A percentile compares a stretch with the other conserved stretches of the same genome.
Evolutionary conservation across 495 filamentous ascomycete species (phyloP).

Genomic region (Penicillium crystallinum): DNA sequence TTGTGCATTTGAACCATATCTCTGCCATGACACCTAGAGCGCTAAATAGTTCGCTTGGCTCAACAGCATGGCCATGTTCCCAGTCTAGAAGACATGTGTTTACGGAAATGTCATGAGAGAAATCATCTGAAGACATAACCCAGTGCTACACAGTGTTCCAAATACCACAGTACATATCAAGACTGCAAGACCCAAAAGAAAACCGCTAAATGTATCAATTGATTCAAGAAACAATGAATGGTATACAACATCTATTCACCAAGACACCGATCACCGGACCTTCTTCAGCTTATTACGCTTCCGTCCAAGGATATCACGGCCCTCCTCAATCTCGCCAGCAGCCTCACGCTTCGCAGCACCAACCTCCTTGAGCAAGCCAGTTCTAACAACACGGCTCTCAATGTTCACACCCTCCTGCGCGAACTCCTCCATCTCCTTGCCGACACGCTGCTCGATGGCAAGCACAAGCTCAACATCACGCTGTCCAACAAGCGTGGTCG

Average conservation of each 20-base stretch:
- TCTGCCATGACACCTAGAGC: not conserved
- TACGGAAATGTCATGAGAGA: too few species aligned
- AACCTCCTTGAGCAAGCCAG: slow-evolving; percentile 73
- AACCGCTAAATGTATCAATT: slow-evolving; percentile 4
- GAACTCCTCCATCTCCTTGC: slow-evolving; percentile 74
- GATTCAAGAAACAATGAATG: not conserved
- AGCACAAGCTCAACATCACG: slow-evolving; percentile 81
- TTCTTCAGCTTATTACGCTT: slow-evolving; percentile 46
- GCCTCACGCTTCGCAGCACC: slow-evolving; percentile 90
- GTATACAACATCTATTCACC: not conserved
- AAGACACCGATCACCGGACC: slow-evolving; percentile 25
- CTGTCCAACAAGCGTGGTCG: slow-evolving; percentile 87
- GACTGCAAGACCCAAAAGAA: not conserved
- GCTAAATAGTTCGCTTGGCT: not conserved
- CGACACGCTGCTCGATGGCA: slow-evolving; percentile 81
- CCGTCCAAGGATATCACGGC: slow-evolving; percentile 65
- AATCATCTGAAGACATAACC: too few species aligned
- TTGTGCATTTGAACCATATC: not conserved
- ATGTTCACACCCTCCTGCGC: slow-evolving; percentile 85
- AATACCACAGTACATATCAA: not conserved
- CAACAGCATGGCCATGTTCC: too few species aligned
- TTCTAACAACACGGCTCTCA: slow-evolving; percentile 76
- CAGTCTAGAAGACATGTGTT: too few species aligned
- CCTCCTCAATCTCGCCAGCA: slow-evolving; percentile 83
- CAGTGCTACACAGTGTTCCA: not conserved